Conservation (phyloP, 2,329 filamentous ascomycete genomes). For the Ophiocordyceps camponoti-saundersi region DNA sequence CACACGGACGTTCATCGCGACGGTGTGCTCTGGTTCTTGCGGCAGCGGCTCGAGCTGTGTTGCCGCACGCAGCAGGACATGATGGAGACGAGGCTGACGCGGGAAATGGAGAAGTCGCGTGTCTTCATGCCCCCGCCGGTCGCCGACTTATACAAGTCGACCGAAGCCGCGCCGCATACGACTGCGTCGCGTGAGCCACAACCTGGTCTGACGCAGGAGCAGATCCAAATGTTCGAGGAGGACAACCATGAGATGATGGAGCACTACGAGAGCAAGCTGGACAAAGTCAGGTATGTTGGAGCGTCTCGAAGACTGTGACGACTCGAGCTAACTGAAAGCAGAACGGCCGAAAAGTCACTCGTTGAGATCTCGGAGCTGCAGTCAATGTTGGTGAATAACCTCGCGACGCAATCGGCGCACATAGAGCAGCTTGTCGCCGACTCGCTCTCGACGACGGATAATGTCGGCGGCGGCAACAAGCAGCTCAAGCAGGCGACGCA, state of each 20-base stretch:
- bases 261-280: conserved; percentile 84
- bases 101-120: conserved; percentile 79
- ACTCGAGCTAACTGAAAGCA: conserved; percentile 19
- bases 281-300: conserved; percentile 72
- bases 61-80: conserved; percentile 69
- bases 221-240: conserved; percentile 82
- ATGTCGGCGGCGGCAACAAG: conserved; percentile 78
- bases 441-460: conserved; percentile 65
- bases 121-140: conserved; percentile 41
- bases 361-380: conserved; percentile 88
- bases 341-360: conserved; percentile 76
- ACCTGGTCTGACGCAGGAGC: conserved; percentile 58
- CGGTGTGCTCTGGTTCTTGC: conserved; percentile 67
- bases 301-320: background rate
- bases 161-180: conserved; percentile 1
- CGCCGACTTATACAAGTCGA: conserved; percentile 13
- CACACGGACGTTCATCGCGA: conserved; percentile 58
- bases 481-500: conserved; percentile 73
- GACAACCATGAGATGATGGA: conserved; percentile 87
- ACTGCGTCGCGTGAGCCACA: conserved; percentile 7
- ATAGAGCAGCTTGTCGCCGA: conserved; percentile 82
- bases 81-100: conserved; percentile 76
- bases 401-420: conserved; percentile 71
- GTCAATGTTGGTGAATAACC: conserved; percentile 70
- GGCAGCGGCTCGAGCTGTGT: conserved; percentile 58